Base-by-base conservation (phyloP, 768 basidiomycete species). In the Pleurotus platypus region DNA sequence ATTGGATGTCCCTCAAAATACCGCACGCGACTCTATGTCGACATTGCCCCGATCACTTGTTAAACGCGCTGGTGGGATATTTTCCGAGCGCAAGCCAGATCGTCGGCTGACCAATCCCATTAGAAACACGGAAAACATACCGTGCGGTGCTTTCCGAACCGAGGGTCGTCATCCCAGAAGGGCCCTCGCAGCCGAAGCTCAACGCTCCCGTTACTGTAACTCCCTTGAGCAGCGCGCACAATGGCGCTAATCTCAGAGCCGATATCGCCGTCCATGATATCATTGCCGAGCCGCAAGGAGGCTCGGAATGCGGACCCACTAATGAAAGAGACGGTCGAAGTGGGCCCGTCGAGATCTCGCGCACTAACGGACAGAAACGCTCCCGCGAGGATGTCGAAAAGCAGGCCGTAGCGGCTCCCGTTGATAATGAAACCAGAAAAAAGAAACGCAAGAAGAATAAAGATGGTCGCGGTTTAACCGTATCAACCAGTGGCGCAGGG, bases 51-150 rank as follows among this genome's bases (percentile, higher is more conserved):
- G 88, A 65, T 85, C 87, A 0, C 70, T 93, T 2, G 73, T 89
- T 1, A 69, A 90, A 46, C 83, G 89, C 50, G 87, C 90, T 16
- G 86, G 91, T 91, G 63, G 60, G 48, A 35, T 51, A 7, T 18
- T 16, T 49, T 45, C 5, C 38, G 24, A 26, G 27, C 22, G 39
- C 4, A 54, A 13, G 15, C 13, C 35, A 20, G 49, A 42, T 18
- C 47, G 15, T 1, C 2, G 53, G 51, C 18, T 43, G 18, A 30
- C 26, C 54, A 56, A 49, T 9, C 24, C 22, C 5, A 46, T 18
- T 62, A 92, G 92, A 90, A 72, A 90, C 90, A 0, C 87, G 92
- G 30, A 84, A 82, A 65, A 92, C 90, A 4, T 92, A 89, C 63
- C 82, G 90, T 4, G 87, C 91, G 0, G 80, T 92, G 0, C 72